These are phyloP conservation scores for Talaromyces pinophilus DNA, from an alignment of 2,329 filamentous ascomycete species.

Conservation along the genomic window DNA sequence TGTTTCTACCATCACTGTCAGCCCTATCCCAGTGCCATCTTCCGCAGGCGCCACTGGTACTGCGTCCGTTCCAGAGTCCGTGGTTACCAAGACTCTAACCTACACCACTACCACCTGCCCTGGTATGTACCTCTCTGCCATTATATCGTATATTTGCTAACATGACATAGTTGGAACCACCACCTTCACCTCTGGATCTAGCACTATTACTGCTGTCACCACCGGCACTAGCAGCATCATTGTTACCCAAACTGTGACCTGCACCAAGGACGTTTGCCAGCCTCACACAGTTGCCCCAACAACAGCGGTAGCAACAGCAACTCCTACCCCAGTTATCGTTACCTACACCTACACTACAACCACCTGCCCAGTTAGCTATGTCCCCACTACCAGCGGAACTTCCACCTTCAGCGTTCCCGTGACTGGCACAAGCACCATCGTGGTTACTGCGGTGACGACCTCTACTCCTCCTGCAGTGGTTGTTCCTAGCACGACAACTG, in stretches of 20 bases:
- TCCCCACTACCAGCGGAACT: constrained; percentile 19
- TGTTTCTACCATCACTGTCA: constrained; percentile 5
- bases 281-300: constrained; percentile 14
- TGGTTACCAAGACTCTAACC: constrained; percentile 22
- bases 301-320: constrained; percentile 8
- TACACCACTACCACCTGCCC: constrained; percentile 25
- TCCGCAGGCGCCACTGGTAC: constrained; percentile 12
- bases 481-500: not conserved
- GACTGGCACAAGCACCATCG: constrained; percentile 23
- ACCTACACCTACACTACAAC: constrained; percentile 20
- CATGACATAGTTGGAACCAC: constrained; percentile 17
- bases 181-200: constrained; percentile 20
- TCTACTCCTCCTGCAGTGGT: constrained; percentile 15
- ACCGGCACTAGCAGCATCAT: constrained; percentile 22
- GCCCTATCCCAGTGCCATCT: not conserved
- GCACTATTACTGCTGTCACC: constrained; percentile 22
- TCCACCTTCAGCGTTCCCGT: constrained; percentile 21
- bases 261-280: constrained; percentile 22
- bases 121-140: not conserved
- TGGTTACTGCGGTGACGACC: constrained; percentile 20
- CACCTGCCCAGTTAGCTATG: constrained; percentile 22
- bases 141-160: not conserved
- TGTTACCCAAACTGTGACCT: constrained; percentile 21
- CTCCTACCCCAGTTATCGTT: constrained; percentile 18
- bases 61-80: constrained; percentile 12